phyloP scores from a whole-genome alignment of 2,329 filamentous ascomycete species.

The Penicillium digitatum region DNA sequence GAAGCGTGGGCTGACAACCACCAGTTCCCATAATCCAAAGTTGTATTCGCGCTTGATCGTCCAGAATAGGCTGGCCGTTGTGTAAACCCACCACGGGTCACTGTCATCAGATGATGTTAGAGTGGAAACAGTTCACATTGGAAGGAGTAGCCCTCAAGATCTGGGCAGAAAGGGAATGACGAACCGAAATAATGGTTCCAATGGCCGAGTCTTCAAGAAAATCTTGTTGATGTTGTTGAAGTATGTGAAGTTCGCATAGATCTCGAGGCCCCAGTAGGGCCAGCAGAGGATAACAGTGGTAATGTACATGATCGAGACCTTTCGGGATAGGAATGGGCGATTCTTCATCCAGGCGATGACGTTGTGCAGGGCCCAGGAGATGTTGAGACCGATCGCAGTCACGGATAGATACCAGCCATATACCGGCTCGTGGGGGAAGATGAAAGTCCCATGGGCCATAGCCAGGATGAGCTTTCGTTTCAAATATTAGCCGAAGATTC shows the following conservation, averaged over 20 bases:
- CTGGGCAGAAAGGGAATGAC: background rate
- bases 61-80: constrained; percentile 57
- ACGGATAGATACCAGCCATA: constrained; percentile 63
- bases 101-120: constrained; percentile 25
- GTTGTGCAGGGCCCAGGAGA: constrained; percentile 63
- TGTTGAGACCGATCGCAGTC: constrained; percentile 58
- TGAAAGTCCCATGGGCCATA: constrained; percentile 56
- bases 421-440: constrained; percentile 53
- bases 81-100: constrained; percentile 67
- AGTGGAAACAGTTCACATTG: background rate
- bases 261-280: constrained; percentile 63
- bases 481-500: background rate
- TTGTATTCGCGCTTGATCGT: constrained; percentile 62
- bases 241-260: constrained; percentile 62
- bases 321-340: constrained; percentile 54
- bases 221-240: constrained; percentile 55
- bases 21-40: constrained; percentile 54
- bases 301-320: constrained; percentile 55
- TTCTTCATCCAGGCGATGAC: constrained; percentile 66
- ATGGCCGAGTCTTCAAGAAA: constrained; percentile 55
- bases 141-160: background rate
- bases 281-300: constrained; percentile 56
- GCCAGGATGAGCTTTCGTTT: constrained; percentile 50
- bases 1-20: constrained; percentile 61
- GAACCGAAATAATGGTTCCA: constrained; percentile 58